Evolutionary conservation across 169 alveolate species (phyloP).

Genomic region (Cystoisospora suis): DNA sequence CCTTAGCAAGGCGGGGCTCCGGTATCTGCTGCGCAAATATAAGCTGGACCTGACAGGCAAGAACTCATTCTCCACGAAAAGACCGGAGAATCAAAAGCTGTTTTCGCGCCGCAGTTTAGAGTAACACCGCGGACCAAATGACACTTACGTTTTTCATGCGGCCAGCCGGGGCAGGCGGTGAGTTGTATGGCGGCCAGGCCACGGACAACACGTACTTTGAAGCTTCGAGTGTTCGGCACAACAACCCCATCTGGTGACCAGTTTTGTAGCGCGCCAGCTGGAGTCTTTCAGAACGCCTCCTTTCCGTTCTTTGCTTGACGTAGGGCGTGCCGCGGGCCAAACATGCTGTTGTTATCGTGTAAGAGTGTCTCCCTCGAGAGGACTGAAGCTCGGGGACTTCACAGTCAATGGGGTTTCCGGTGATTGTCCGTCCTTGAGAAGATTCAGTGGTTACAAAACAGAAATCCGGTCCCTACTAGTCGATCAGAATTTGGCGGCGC

Average conservation of each 20-base stretch:
- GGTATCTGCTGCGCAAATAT: background rate
- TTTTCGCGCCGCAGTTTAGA: background rate
- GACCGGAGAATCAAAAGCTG: background rate
- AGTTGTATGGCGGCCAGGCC: too few species aligned
- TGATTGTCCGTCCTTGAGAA: too few species aligned
- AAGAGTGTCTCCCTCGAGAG: too few species aligned
- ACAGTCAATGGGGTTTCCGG: too few species aligned
- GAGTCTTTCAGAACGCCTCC: background rate
- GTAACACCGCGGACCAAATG: background rate
- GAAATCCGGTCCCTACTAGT: too few species aligned
- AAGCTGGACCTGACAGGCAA: background rate
- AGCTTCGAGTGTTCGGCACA: background rate
- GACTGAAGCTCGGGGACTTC: too few species aligned
- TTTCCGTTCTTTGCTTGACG: background rate
- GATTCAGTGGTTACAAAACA: too few species aligned
- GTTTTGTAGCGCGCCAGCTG: background rate
- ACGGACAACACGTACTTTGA: too few species aligned
- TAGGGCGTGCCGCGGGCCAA: too few species aligned
- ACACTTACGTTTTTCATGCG: background rate
- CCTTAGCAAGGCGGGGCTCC: background rate
- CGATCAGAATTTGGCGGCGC: too few species aligned
- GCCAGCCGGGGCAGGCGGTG: too few species aligned
- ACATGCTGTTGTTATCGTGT: too few species aligned
- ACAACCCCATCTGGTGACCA: background rate
- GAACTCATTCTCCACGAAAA: background rate